phyloP scores from a whole-genome alignment of 257 asterid genomes.

The Echium plantagineum region DNA sequence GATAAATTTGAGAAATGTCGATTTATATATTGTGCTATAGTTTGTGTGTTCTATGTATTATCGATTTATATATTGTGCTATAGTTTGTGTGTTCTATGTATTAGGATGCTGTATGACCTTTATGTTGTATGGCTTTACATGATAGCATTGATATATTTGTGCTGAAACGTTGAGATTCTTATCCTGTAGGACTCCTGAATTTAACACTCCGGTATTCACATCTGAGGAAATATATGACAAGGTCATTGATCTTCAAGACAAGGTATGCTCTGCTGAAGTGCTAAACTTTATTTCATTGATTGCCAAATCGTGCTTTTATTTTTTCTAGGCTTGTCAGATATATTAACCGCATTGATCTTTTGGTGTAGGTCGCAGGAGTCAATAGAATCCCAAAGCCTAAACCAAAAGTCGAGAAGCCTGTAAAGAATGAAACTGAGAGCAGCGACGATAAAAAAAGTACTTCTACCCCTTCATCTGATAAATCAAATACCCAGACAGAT shows the following conservation, averaged over 20 bases:
- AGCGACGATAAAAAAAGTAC: slow-evolving; percentile 31
- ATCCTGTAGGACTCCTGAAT: slow-evolving; percentile 42
- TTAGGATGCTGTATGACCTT: no score
- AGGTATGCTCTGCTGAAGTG: slow-evolving; percentile 31
- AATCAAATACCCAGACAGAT: slow-evolving; percentile 31
- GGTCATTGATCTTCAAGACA: slow-evolving; percentile 71
- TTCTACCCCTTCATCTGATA: slow-evolving; percentile 31
- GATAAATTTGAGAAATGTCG: no score
- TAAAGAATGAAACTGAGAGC: slow-evolving; percentile 40
- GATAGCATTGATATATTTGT: neutral
- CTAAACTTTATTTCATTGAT: neutral
- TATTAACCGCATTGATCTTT: slow-evolving; percentile 1
- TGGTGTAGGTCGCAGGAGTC: slow-evolving; percentile 49
- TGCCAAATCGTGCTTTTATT: slow-evolving; percentile 1
- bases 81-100: no score
- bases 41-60: no score
- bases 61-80: no score
- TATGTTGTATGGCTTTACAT: neutral
- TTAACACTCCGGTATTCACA: slow-evolving; percentile 59
- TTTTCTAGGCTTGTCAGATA: slow-evolving; percentile 1
- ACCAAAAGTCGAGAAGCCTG: slow-evolving; percentile 78
- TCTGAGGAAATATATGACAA: slow-evolving; percentile 76
- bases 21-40: no score
- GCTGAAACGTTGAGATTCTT: neutral
- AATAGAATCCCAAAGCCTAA: slow-evolving; percentile 89